Evolutionary conservation across 148 eudicot genomes (phyloP), one percentile per base, ranked within the genome.

Genomic region (Cornus kousa): DNA sequence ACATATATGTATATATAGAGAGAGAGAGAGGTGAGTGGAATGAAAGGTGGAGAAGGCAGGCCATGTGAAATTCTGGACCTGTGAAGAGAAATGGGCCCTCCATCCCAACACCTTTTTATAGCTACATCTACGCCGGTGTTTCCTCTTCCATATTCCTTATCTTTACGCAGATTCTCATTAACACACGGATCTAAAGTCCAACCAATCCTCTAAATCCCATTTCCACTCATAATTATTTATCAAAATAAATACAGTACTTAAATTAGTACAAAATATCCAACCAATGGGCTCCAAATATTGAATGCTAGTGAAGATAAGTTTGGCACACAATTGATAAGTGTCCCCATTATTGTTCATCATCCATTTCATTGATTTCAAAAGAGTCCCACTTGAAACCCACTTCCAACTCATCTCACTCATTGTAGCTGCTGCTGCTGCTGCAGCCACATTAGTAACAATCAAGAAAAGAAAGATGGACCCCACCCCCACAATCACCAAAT

Each of bases 81-180:
- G 72, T 77, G 72, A 77, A 73, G 48, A 53, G 31, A 77, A 68
- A 77, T 60, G 68, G 79, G 7, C 77, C 68, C 20, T 35, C 20
- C 22, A 7, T 20, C 68, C 68, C 65, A 28, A 32, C 31, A 28
- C 79, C 28, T 28, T 1, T 28, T 28, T 28, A 28, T 28, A 28
- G 28, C 79, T 77, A 11, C 73, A 77, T 77, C 79, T 68, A 33
- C 79, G 79, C 73, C 74, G 79, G 32, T 32, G 31, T 65, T 68
- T 77, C 73, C 73, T 69, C 67, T 57, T 20, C 24, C 46, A 23
- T 24, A 5, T 68, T 19, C 19, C 46, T 35, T 22, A n/a, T 39
- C 12, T 46, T 19, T 50, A 10, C 28, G 20, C 39, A 57, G 14
- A 67, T 77, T 77, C 33, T 50, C 74, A 32, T 22, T 5, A 57